Conservation (phyloP, 345 rosid species). For the Geranium rotundifolium region DNA sequence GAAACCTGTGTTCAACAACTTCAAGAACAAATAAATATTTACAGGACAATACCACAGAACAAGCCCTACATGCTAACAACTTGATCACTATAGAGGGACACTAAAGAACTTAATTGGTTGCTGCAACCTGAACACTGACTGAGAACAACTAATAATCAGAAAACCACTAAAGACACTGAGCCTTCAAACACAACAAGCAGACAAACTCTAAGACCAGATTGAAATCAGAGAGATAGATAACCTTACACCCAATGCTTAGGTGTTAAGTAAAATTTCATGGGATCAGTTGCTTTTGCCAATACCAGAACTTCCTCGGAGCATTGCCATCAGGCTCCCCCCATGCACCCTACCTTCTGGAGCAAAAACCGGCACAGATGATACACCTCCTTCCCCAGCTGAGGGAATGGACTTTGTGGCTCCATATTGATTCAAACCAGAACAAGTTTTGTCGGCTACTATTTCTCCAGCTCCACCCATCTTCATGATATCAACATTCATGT, state of each 20-base stretch:
- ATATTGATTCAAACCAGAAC: too few relatives aligned
- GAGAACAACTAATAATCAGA: background rate
- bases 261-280: background rate
- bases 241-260: background rate
- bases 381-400: conserved; percentile 20
- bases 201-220: background rate
- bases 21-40: background rate
- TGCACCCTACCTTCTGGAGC: conserved; percentile 94
- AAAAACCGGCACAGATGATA: conserved; percentile 16
- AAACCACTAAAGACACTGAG: background rate
- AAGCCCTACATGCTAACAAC: background rate
- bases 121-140: background rate
- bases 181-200: background rate
- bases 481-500: conserved; percentile 44
- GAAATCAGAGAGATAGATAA: background rate
- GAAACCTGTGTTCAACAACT: background rate
- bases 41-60: background rate
- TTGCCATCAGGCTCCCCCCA: conserved; percentile 85
- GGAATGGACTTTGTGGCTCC: background rate
- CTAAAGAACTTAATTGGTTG: background rate
- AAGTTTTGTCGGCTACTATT: conserved; percentile 13
- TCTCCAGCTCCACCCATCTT: conserved; percentile 19
- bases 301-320: conserved; percentile 45
- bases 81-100: background rate
- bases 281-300: conserved; percentile 11